A percentile compares a stretch with the other conserved stretches of the same genome.
Conservation (phyloP, 1,284 basidiomycete species). For the Puccinia triticina region DNA sequence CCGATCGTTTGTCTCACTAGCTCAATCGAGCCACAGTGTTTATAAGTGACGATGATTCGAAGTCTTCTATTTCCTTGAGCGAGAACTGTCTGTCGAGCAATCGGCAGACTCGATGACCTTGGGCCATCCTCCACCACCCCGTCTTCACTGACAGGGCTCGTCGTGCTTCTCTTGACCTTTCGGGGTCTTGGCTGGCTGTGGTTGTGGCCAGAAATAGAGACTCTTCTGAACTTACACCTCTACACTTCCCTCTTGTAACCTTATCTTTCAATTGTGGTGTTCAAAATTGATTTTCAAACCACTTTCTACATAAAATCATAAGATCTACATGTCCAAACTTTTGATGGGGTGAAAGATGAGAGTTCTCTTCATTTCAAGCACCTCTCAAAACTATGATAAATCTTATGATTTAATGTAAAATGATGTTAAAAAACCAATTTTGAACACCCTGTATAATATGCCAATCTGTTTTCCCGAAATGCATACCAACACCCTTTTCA, state of each 20-base stretch:
- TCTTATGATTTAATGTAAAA: too few species aligned
- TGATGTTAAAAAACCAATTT: too few species aligned
- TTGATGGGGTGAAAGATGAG: too few species aligned
- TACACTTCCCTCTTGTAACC: too few species aligned
- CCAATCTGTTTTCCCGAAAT: too few species aligned
- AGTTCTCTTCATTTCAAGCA: too few species aligned
- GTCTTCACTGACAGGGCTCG: neutral
- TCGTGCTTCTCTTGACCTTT: neutral
- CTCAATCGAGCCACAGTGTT: slow-evolving; percentile 30
- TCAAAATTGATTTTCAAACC: neutral
- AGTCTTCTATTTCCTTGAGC: slow-evolving; percentile 2
- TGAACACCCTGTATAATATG: too few species aligned
- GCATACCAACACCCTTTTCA: too few species aligned
- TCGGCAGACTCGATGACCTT: too few species aligned
- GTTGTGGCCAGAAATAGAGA: slow-evolving; percentile 15
- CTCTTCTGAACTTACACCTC: slow-evolving; percentile 37
- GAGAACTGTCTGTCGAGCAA: slow-evolving; percentile 2
- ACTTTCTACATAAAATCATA: neutral
- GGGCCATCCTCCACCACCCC: slow-evolving; percentile 1
- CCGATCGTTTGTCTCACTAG: too few species aligned
- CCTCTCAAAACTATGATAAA: too few species aligned
- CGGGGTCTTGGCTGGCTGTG: slow-evolving; percentile 6
- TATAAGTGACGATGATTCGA: slow-evolving; percentile 41
- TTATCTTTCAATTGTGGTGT: neutral
- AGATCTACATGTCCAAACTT: neutral